Percentiles rank a stretch among this genome's conserved stretches.
These are phyloP conservation scores for Fusarium caatingaense DNA, from an alignment of 2,329 filamentous ascomycete genomes.

Conservation along the genomic window DNA sequence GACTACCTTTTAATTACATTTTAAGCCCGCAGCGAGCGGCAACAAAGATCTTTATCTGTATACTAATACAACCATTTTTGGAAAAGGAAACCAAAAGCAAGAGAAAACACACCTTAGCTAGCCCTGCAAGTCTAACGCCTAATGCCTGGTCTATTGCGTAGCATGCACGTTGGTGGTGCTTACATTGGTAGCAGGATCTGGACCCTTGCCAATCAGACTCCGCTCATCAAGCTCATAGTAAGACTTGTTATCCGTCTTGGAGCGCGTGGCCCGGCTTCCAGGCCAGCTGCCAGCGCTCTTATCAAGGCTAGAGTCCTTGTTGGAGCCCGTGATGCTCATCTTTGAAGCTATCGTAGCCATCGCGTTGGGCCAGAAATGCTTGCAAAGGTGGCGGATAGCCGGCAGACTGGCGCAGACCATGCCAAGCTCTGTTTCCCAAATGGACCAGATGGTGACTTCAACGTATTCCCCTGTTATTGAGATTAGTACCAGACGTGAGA, in stretches of 20 bases:
- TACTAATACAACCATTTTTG: not conserved
- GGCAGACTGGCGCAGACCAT: slow-evolving; percentile 39
- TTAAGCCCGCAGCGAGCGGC: not conserved
- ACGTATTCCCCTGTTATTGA: slow-evolving; percentile 19
- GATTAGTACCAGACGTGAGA: not conserved
- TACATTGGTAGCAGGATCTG: not conserved
- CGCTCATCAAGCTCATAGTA: slow-evolving; percentile 37
- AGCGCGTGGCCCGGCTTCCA: slow-evolving; percentile 23
- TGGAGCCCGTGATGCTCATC: slow-evolving; percentile 19
- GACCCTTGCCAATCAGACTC: slow-evolving; percentile 28
- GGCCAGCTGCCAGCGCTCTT: slow-evolving; percentile 32
- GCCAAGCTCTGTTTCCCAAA: slow-evolving; percentile 40
- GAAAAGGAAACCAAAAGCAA: not conserved
- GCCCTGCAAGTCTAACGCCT: not conserved
- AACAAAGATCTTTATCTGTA: not conserved
- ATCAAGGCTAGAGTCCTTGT: slow-evolving; percentile 16
- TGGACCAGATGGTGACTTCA: slow-evolving; percentile 40
- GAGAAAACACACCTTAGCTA: not conserved
- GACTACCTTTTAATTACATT: not conserved
- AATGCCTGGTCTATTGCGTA: not conserved
- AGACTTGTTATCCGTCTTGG: slow-evolving; percentile 34
- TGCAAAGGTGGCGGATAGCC: slow-evolving; percentile 38
- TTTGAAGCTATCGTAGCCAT: slow-evolving; percentile 37
- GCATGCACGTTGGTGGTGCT: slow-evolving; percentile 8
- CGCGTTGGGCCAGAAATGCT: slow-evolving; percentile 38